phyloP scores from a whole-genome alignment of 106 monocot genomes.

The Chionographis japonica region DNA sequence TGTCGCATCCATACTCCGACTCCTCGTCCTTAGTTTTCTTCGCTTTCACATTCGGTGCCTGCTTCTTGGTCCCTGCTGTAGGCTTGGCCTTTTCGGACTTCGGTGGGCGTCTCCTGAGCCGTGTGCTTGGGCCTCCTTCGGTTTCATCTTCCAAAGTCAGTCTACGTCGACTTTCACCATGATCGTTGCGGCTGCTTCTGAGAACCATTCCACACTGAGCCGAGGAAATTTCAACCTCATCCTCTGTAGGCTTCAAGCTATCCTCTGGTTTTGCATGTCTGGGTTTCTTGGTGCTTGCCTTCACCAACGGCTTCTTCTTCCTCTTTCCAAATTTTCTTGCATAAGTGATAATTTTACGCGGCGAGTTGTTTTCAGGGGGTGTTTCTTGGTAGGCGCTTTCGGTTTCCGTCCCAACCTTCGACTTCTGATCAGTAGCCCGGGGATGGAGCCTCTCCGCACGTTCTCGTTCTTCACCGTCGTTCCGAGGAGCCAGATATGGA shows the following conservation, averaged over 20 bases:
- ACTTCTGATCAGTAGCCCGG: conserved; percentile 6
- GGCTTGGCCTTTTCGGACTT: conserved; percentile 14
- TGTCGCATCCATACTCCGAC: conserved; percentile 43
- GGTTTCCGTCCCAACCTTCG: conserved; percentile 7
- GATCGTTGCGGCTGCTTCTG: conserved; percentile 21
- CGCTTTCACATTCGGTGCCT: conserved; percentile 20
- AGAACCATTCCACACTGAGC: conserved; percentile 30
- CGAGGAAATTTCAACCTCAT: conserved; percentile 13
- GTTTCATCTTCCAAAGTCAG: conserved; percentile 18
- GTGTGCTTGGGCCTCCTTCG: conserved; percentile 27
- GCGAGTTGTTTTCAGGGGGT: conserved; percentile 3
- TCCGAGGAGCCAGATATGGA: conserved; percentile 39
- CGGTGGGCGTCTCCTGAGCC: conserved; percentile 19
- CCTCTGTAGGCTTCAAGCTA: neutral
- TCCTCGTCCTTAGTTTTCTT: conserved; percentile 28
- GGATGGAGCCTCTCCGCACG: neutral
- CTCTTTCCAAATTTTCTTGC: conserved; percentile 25
- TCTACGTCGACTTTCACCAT: neutral
- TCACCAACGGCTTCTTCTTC: conserved; percentile 26
- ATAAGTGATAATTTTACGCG: neutral
- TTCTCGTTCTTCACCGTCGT: conserved; percentile 25
- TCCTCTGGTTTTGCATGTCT: conserved; percentile 4
- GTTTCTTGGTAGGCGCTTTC: neutral
- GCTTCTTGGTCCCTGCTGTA: conserved; percentile 20
- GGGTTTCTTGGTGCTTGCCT: conserved; percentile 29